Conservation (phyloP, 345 rosid species). For the rapeseed (Brassica napus) region Da-Ae NC_063440.1:22335501-22336000, state of each 20-base stretch:
- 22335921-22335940: not conserved
- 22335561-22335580: not conserved
- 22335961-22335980: slow-evolving; percentile 81
- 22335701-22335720: not conserved
- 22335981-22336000: slow-evolving; percentile 73
- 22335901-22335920: not conserved
- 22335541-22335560: not conserved
- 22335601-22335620: not conserved
- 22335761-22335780: not conserved
- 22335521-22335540: too few species aligned
- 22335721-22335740: not conserved
- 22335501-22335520: not conserved
- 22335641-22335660: not conserved
- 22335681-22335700: not conserved
- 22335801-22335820: slow-evolving; percentile 26
- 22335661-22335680: not conserved
- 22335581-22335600: not conserved
- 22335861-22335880: slow-evolving; percentile 26
- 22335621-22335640: not conserved
- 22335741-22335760: not conserved
- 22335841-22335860: slow-evolving; percentile 42
- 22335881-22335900: not conserved
- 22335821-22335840: slow-evolving; percentile 47
- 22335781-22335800: not conserved
- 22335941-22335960: slow-evolving; percentile 74